Conservation (phyloP, 78 protist species). For the Polysphondylium violaceum region DNA sequence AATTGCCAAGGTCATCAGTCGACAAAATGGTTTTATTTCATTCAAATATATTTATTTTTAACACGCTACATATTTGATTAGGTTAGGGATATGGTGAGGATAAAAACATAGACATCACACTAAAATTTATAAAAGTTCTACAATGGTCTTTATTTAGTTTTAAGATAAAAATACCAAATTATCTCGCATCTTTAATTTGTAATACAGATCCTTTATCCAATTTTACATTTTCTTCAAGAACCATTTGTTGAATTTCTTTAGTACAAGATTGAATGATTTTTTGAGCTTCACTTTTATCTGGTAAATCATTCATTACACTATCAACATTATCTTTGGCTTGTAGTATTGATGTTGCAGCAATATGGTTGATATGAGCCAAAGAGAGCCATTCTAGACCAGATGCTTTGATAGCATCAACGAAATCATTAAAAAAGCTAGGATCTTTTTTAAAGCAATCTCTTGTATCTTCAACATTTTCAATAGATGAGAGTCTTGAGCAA, state of each 20-base stretch:
- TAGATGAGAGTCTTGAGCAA: background rate
- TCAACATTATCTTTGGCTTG: background rate
- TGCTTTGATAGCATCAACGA: background rate
- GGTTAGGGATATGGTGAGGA: too few species aligned
- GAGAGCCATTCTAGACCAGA: constrained; percentile 17
- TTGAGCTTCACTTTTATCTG: constrained; percentile 15
- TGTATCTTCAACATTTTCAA: background rate
- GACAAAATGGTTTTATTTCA: too few species aligned
- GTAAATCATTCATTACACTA: constrained; percentile 7
- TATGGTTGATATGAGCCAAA: background rate
- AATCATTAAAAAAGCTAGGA: background rate
- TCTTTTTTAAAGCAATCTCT: background rate
- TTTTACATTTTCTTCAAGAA: constrained; percentile 6
- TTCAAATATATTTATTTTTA: too few species aligned
- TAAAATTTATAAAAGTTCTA: too few species aligned
- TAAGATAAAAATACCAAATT: too few species aligned
- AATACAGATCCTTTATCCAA: too few species aligned
- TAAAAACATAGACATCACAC: too few species aligned
- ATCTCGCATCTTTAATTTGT: too few species aligned
- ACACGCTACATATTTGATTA: too few species aligned
- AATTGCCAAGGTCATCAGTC: too few species aligned
- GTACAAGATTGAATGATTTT: background rate
- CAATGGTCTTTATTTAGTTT: too few species aligned
- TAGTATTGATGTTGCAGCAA: background rate
- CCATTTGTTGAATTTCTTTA: background rate